These are phyloP conservation scores for Zea luxurians DNA, from an alignment of 176 grass and related monocot genomes.

Conservation along the genomic window DNA sequence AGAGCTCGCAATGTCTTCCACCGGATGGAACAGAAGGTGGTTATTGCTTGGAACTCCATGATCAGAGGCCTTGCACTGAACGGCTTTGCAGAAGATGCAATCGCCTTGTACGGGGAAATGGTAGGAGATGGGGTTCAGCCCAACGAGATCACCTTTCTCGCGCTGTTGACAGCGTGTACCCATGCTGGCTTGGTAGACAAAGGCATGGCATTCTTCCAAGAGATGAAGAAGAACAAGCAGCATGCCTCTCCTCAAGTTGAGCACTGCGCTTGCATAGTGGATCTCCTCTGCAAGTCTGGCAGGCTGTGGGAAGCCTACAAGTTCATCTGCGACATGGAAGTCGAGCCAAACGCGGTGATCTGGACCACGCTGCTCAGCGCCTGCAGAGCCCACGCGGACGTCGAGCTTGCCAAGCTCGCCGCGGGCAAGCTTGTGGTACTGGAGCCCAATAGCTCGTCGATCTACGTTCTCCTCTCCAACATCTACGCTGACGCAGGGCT, in stretches of 20 bases:
- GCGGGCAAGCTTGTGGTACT: slow-evolving; percentile 48
- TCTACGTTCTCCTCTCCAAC: slow-evolving; percentile 76
- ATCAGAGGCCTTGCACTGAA: slow-evolving; percentile 77
- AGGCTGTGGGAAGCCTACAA: slow-evolving; percentile 63
- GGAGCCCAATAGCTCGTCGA: slow-evolving; percentile 66
- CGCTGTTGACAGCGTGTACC: slow-evolving; percentile 70
- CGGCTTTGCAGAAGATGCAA: slow-evolving; percentile 61
- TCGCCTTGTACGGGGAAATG: slow-evolving; percentile 56
- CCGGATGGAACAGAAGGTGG: slow-evolving; percentile 69
- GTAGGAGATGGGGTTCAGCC: slow-evolving; percentile 46
- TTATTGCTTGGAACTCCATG: slow-evolving; percentile 86
- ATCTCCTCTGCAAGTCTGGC: slow-evolving; percentile 76
- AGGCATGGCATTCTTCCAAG: slow-evolving; percentile 58
- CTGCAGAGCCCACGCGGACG: slow-evolving; percentile 55
- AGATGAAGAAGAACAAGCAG: slow-evolving; percentile 53
- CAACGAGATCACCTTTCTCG: slow-evolving; percentile 68
- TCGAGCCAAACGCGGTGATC: slow-evolving; percentile 65
- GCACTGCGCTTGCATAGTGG: slow-evolving; percentile 75
- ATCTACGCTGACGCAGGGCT: slow-evolving; percentile 64
- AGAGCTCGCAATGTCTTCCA: slow-evolving; percentile 60
- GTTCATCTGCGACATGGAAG: slow-evolving; percentile 72
- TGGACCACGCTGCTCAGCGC: slow-evolving; percentile 77
- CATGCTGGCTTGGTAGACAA: slow-evolving; percentile 68
- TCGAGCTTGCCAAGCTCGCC: slow-evolving; percentile 65
- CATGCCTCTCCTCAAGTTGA: slow-evolving; percentile 64